Base-by-base conservation (phyloP, 257 asterid species). In the Nicotiana tomentosiformis region DNA sequence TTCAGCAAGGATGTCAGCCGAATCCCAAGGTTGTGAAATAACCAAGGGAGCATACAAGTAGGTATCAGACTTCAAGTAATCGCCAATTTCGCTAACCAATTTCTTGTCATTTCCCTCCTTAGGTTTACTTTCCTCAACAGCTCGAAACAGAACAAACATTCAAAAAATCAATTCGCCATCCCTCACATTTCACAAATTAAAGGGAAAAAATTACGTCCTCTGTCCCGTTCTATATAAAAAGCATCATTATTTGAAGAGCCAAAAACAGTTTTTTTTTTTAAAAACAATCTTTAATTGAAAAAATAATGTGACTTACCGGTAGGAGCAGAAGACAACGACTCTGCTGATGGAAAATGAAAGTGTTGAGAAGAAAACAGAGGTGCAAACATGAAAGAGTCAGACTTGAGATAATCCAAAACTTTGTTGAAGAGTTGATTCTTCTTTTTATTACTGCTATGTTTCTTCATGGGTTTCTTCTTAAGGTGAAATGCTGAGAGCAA, bases 41-140 rank as follows among this genome's bases (percentile, higher is more conserved):
- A 85, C 30, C 16, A 88, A 57, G 14, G 92, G 92, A 8, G 93
- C 88, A 84, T 91, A 91, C 91, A 92, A 82, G 58, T 88, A 87
- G 76, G 83, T 72, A 86, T 92, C 92, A 67, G 89, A 86, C 74
- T 70, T 84, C 82, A 91, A 64, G 84, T 86, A 91, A 2, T 83
- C 86, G 74, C 82, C 78, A 56, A 84, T 77, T 53, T 66, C 81
- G 30, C 53, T 39, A 5, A 70, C 20, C 78, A 86, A 80, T 60
- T 61, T 83, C 85, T 79, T 55, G 46, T 86, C 85, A 3, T 82
- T 60, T 23, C 23, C 56, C 65, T 66, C 29, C 8, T 57, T 46
- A 62, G 90, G 76, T 76, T 84, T 88, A 30, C 14, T 20, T 65
- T 30, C 74, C 15, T 58, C 82, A 49, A 82, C 85, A 76, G 87